Base-by-base conservation (phyloP, 2,329 filamentous ascomycete species). In the Cyclaneusma minus region DNA sequence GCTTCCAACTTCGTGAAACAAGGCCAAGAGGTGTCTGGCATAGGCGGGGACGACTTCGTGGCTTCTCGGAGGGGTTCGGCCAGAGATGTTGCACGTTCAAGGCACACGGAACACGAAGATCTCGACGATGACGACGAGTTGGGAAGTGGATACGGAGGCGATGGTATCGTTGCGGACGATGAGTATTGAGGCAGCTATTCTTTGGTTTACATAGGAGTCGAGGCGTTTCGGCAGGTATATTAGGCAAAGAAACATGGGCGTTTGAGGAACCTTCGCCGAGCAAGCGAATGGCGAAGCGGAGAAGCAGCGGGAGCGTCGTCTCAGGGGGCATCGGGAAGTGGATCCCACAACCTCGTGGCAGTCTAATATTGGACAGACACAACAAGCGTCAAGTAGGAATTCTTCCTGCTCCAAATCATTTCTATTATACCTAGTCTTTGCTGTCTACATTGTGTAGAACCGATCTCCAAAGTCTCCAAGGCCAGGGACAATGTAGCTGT, bases 391-490 rank as follows among this genome's bases (percentile, higher is more conserved):
- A n/a, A n/a, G n/a, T n/a, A n/a, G n/a, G n/a, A n/a, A n/a, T n/a
- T n/a, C n/a, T n/a, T n/a, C n/a, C n/a, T 11, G n/a, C 18, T 11
- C 18, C 18, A 20, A 20, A 20, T 20, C n/a, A 8, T 20, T 8
- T 8, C 8, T 20, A 20, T 20, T 20, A 11, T 20, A 20, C 18
- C 18, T 11, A 11, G 18, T 20, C 18, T n/a, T n/a, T 14, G 11
- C 22, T 11, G 10, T 22, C 52, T 60, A 93, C 52, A 93, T 69
- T 29, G 87, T 94, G 53, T 94, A 95, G 55, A 89, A 95, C 38
- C 87, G 67, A 50, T 95, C 87, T 33, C 87, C 87, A 52, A 95
- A 95, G 50, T 95, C 87, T 38, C 87, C 87, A 11, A 95, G 64
- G 15, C 87, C 87, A 15, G 87, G 87, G 29, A 92, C 71, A 46